A percentile compares a stretch with the other conserved stretches of the same genome.
phyloP scores from a whole-genome alignment of 257 asterid genomes.

The Ajuga chamaepitys region DNA sequence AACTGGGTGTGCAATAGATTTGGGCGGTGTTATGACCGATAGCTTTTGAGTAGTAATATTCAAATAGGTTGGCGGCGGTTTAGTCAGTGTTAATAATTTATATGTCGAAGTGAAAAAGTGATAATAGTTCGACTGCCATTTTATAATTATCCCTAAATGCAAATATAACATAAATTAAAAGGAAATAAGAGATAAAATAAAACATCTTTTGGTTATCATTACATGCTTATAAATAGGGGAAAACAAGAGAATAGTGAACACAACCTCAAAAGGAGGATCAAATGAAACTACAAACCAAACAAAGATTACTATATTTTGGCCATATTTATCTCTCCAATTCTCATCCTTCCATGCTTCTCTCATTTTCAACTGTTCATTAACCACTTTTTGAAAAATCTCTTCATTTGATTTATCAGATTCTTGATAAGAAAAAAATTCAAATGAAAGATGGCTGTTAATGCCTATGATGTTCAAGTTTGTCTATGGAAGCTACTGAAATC shows the following conservation, averaged over 20 bases:
- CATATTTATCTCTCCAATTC: constrained; percentile 17
- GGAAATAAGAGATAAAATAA: no score
- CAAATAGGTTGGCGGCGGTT: no score
- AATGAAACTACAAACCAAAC: constrained; percentile 28
- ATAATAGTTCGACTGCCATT: no score
- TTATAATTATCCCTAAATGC: no score
- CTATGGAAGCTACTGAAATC: constrained; percentile 25
- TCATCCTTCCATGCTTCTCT: background rate
- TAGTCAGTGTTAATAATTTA: no score
- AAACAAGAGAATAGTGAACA: constrained; percentile 14
- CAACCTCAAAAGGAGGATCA: constrained; percentile 37
- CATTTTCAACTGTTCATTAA: background rate
- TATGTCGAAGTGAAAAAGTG: no score
- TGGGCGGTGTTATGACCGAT: no score
- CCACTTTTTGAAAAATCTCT: background rate
- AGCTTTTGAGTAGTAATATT: no score
- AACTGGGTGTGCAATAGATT: no score
- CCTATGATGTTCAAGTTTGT: constrained; percentile 35
- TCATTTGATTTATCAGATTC: background rate
- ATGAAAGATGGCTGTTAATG: constrained; percentile 40
- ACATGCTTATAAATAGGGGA: constrained; percentile 26
- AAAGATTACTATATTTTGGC: constrained; percentile 28
- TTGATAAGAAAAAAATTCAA: background rate
- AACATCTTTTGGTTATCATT: constrained; percentile 10
- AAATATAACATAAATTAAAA: no score